Evolutionary conservation across 306 rosid species (phyloP).

Genomic region (Cucumis melo): DNA sequence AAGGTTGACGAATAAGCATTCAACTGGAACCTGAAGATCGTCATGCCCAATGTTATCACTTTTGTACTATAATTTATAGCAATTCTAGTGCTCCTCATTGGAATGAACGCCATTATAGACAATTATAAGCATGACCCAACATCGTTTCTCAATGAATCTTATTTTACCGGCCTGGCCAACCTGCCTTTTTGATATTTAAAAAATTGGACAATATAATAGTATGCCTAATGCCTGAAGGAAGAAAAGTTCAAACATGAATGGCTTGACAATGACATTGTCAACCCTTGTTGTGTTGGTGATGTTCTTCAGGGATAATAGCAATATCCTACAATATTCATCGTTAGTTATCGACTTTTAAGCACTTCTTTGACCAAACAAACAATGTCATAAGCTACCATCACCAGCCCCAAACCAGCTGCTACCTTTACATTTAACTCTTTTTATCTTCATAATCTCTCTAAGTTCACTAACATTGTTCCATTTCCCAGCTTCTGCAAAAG

Average conservation of each 20-base stretch:
- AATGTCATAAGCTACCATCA: slow-evolving; percentile 19
- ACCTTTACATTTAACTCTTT: slow-evolving; percentile 49
- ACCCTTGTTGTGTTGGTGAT: not conserved
- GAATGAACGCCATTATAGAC: not conserved
- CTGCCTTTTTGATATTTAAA: not conserved
- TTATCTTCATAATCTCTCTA: slow-evolving; percentile 65
- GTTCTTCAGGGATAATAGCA: no score
- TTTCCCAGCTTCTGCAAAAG: slow-evolving; percentile 75
- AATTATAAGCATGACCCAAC: not conserved
- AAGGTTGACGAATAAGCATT: not conserved
- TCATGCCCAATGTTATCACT: not conserved
- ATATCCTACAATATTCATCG: not conserved
- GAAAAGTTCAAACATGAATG: not conserved
- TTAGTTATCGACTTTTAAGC: not conserved
- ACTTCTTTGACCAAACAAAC: not conserved
- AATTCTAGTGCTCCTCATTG: not conserved
- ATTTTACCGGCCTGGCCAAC: not conserved
- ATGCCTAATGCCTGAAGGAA: not conserved
- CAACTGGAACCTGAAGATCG: not conserved
- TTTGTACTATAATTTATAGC: not conserved
- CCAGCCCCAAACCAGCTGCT: slow-evolving; percentile 55
- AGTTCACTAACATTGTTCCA: slow-evolving; percentile 84
- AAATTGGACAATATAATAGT: not conserved
- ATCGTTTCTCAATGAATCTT: not conserved
- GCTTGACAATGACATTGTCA: not conserved